Conservation (phyloP, 2,329 filamentous ascomycete species). For the Sordariomycetes sp. region DNA sequence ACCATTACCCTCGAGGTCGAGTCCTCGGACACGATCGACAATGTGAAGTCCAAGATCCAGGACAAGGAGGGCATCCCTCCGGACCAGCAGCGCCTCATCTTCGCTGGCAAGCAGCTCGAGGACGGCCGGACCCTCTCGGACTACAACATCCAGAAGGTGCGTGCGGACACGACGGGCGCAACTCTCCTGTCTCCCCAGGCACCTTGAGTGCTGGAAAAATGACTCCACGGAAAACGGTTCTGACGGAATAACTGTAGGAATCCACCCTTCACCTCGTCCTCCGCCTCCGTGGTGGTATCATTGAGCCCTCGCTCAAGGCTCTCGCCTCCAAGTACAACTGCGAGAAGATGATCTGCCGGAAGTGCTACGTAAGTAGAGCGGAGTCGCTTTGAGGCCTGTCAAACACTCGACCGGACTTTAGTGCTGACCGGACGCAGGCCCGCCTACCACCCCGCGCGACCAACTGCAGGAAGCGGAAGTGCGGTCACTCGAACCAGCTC, state of each 20-base stretch:
- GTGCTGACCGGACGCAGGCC: slow-evolving; percentile 24
- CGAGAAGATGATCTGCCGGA: slow-evolving; percentile 99
- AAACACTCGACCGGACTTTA: neutral
- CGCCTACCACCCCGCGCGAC: slow-evolving; percentile 95
- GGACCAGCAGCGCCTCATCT: slow-evolving; percentile 97
- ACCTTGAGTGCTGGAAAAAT: slow-evolving; percentile 1
- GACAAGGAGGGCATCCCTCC: slow-evolving; percentile 98
- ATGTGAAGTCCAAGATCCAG: slow-evolving; percentile 99
- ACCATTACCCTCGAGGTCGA: slow-evolving; percentile 99
- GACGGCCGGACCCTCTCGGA: slow-evolving; percentile 93
- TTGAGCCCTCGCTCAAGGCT: slow-evolving; percentile 97
- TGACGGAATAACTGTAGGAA: slow-evolving; percentile 44
- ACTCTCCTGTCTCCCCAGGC: neutral
- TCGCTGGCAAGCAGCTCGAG: slow-evolving; percentile 98
- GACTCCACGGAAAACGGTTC: neutral
- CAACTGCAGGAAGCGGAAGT: slow-evolving; percentile 99
- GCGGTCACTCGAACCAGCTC: slow-evolving; percentile 99
- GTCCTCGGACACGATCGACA: slow-evolving; percentile 98
- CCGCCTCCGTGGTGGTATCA: slow-evolving; percentile 98
- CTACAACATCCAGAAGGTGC: slow-evolving; percentile 99
- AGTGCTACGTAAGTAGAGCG: slow-evolving; percentile 80
- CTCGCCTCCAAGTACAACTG: slow-evolving; percentile 99
- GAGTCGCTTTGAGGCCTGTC: too few relatives aligned
- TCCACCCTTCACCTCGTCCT: slow-evolving; percentile 97
- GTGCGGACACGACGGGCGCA: slow-evolving; percentile 16